Evolutionary conservation across 108 stramenopile species (phyloP), one percentile per base, ranked within the genome.

Genomic region (Seminavis robusta): DNA sequence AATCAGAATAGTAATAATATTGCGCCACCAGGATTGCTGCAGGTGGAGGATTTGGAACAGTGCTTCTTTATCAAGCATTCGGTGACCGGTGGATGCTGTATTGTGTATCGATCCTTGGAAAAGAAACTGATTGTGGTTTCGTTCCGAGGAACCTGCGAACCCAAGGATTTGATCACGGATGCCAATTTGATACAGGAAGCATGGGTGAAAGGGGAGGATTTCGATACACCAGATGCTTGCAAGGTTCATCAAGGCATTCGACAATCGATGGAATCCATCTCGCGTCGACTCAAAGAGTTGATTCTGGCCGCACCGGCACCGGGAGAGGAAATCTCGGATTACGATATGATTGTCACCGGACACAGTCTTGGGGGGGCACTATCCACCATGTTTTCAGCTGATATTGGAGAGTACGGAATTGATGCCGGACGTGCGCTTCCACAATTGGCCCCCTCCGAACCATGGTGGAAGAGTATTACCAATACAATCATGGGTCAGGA

Each of bases 221-320:
- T 59, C 11, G 65, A 52, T 23, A 32, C 65, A 29, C 60, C 65
- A 0, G 69, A 59, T 26, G 69, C 67, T 10, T 56, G 52, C 33
- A 83, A 79, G 52, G 88, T 94, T 37, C 92, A 94, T 69, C 62
- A 68, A 26, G 92, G 92, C 7, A 90, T 94, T 47, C 61, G 84
- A 24, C 74, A 65, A 11, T 84, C 85, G 0, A 59, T 94, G 66
- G 56, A 89, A 42, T 86, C 84, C 1, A 83, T 94, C 36, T 79
- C 81, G 19, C 58, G 83, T 17, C 70, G 86, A n/a, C 72, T 94
- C 6, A 94, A 94, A 56, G 84, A 86, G 54, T 67, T 93, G 24
- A 58, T 89, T 15, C 30, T 85, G 31, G 81, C 76, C 4, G 67
- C 86, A 19, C 81, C 81, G 0, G 40, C 56, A n/a, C 73, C 76